A percentile compares a stretch with the other conserved stretches of the same genome.
Evolutionary conservation across 306 rosid species (phyloP).

Genomic region (Astragalus glycyphyllos): DNA sequence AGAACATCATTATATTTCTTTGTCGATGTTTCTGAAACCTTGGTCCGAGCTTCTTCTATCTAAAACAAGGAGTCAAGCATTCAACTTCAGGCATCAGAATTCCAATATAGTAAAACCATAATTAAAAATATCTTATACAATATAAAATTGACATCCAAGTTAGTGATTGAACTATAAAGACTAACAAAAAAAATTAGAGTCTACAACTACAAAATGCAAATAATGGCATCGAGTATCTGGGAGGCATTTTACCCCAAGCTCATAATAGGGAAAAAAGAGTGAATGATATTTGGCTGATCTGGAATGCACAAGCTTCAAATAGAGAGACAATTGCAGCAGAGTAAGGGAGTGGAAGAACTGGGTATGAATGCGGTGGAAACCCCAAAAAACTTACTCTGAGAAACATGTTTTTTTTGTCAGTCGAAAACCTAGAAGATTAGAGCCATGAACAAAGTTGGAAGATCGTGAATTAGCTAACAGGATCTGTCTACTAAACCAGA

Average conservation of each 20-base stretch:
- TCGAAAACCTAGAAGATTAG: no score
- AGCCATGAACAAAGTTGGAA: no score
- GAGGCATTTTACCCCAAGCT: no score
- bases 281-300: neutral
- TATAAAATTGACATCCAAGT: slow-evolving; percentile 3
- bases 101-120: slow-evolving; percentile 26
- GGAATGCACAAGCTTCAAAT: neutral
- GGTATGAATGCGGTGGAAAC: no score
- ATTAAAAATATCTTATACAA: slow-evolving; percentile 3
- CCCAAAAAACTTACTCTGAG: no score
- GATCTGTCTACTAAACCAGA: no score
- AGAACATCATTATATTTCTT: slow-evolving; percentile 87
- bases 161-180: slow-evolving; percentile 5
- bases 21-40: slow-evolving; percentile 81
- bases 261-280: neutral
- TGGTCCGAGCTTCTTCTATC: slow-evolving; percentile 86
- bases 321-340: neutral
- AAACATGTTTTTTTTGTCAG: no score
- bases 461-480: no score
- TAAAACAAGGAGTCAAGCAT: slow-evolving; percentile 50
- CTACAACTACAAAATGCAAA: no score
- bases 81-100: no score
- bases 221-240: neutral
- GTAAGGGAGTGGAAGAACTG: neutral
- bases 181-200: no score